These are phyloP conservation scores for Taiwanofungus camphoratus DNA, from an alignment of 1,284 basidiomycete species.

Conservation along the genomic window DNA sequence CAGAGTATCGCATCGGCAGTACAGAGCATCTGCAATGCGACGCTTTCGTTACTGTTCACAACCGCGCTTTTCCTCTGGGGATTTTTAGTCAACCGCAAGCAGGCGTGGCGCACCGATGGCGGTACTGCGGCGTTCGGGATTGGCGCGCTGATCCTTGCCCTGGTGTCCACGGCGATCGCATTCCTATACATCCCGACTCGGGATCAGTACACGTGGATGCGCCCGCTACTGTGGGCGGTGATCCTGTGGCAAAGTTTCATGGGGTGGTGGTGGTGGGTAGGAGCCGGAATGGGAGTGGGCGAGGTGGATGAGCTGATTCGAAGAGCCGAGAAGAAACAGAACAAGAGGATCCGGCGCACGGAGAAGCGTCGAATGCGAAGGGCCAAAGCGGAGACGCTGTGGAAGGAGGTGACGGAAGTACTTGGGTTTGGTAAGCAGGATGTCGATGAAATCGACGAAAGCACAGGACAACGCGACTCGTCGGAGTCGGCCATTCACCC, in stretches of 20 bases:
- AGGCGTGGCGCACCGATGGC: constrained; percentile 94
- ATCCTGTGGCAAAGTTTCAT: constrained; percentile 90
- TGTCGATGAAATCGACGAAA: constrained; percentile 6
- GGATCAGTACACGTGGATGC: constrained; percentile 83
- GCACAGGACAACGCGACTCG: constrained; percentile 4
- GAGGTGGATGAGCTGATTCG: constrained; percentile 57
- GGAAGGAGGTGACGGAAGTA: constrained; percentile 45
- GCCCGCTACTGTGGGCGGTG: constrained; percentile 79
- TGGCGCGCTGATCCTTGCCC: constrained; percentile 73
- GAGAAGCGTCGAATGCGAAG: constrained; percentile 36
- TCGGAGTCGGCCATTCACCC: constrained; percentile 10
- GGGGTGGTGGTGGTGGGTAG: constrained; percentile 99
- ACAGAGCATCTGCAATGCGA: constrained; percentile 93
- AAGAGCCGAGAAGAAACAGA: constrained; percentile 53
- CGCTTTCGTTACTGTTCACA: constrained; percentile 91
- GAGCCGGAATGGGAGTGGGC: constrained; percentile 71
- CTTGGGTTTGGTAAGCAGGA: constrained; percentile 17
- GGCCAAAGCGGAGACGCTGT: constrained; percentile 45
- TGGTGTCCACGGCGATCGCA: constrained; percentile 78
- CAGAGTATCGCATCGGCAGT: constrained; percentile 69
- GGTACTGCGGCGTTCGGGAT: constrained; percentile 93
- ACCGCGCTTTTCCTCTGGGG: constrained; percentile 92
- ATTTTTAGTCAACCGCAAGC: constrained; percentile 79
- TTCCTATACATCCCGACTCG: constrained; percentile 80
- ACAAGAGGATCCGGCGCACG: constrained; percentile 36